These are phyloP conservation scores for Pneumocystis oryctolagi DNA, from an alignment of 1,139 yeast genomes.

Conservation along the genomic window DNA sequence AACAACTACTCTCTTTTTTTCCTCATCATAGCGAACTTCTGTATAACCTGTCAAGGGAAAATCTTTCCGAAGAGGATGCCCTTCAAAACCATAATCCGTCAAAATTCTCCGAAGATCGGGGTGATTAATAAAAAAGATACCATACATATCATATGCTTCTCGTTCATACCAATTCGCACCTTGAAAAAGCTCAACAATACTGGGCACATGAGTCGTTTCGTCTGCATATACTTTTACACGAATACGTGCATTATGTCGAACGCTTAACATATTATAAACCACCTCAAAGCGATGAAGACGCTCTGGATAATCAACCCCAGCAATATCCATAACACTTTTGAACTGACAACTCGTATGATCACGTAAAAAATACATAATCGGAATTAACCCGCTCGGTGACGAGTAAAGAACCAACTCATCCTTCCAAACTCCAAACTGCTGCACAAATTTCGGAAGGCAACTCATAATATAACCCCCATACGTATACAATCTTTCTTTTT, in stretches of 20 bases:
- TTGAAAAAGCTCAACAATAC: constrained; percentile 50
- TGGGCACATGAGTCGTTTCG: constrained; percentile 71
- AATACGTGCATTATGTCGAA: constrained; percentile 73
- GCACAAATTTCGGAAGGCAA: constrained; percentile 67
- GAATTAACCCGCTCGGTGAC: constrained; percentile 62
- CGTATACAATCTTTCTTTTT: neutral
- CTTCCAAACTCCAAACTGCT: constrained; percentile 79
- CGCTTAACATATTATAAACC: constrained; percentile 66
- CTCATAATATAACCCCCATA: constrained; percentile 70
- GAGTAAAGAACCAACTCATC: constrained; percentile 68
- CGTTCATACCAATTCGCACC: constrained; percentile 67
- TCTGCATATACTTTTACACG: constrained; percentile 81
- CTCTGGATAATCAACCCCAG: constrained; percentile 78
- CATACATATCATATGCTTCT: constrained; percentile 13
- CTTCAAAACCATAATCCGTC: constrained; percentile 88
- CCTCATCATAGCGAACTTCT: constrained; percentile 80
- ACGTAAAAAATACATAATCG: constrained; percentile 53
- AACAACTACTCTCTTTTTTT: constrained; percentile 75
- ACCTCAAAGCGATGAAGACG: constrained; percentile 77
- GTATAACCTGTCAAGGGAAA: constrained; percentile 55
- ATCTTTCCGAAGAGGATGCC: constrained; percentile 82
- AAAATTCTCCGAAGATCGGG: constrained; percentile 81
- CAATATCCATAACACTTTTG: constrained; percentile 64
- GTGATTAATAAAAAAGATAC: constrained; percentile 67
- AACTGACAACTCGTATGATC: constrained; percentile 72